Base-by-base conservation (phyloP, 2,329 filamentous ascomycete species). In the Xylaria sp. region DNA sequence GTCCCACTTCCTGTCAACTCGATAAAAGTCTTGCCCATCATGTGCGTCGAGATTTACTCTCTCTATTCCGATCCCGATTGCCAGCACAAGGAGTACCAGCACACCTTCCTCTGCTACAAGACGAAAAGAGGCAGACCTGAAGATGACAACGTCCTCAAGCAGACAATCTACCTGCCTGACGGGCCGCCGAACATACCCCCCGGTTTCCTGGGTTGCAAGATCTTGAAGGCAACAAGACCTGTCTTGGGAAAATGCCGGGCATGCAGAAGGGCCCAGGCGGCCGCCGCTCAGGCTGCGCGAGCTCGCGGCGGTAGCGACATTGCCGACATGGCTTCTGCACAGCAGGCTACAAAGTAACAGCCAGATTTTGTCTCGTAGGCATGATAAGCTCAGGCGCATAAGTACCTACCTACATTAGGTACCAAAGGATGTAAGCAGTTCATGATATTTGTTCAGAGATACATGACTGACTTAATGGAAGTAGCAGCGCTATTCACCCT, bases 41-140 rank as follows among this genome's bases (percentile, higher is more conserved):
- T 76, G 74, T 76, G 74, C 57, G 65, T 66, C 62, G 66, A 72
- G 53, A 61, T 73, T 52, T 71, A 67, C 57, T 71, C 65, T 18
- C 59, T 42, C n/a, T 68, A 66, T 42, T 59, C 61, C 49, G 62
- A 66, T 34, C 5, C 48, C 6, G 59, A 59, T 2, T 76, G 74
- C 68, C 54, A 55, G 23, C 73, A 75, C 62, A 67, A 59, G 52
- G 55, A 67, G 52, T 75, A 72, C 63, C 72, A 75, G 52, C 75
- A 73, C 67, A 74, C 71, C 5, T 71, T 63, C 57, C 60, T 60
- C 19, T 76, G 74, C 58, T 62, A 67, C 49, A 34, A 66, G 1
- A 72, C 67, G 1, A 64, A 65, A 2, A 63, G 71, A 23, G 63
- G 57, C 52, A 30, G 49, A 2, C 56, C 64, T 4, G 58, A 52